Evolutionary conservation across 2,329 filamentous ascomycete genomes (phyloP).

Genomic region (Sporothrix schenckii): DNA sequence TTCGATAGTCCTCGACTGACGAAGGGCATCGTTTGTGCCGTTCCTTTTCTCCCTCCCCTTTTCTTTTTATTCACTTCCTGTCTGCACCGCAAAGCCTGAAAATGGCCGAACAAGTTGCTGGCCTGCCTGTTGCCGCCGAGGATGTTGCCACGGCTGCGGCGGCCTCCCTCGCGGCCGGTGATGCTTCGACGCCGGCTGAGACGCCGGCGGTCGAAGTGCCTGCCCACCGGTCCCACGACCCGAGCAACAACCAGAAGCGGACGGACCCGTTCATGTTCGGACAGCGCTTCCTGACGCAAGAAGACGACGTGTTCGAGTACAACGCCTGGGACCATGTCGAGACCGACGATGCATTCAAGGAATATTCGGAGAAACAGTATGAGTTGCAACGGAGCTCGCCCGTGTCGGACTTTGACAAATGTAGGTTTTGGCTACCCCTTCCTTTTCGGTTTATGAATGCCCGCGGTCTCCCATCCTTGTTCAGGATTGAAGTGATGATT

Average conservation of each 20-base stretch:
- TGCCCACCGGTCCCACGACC: conserved; percentile 70
- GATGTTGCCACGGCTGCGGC: conserved; percentile 30
- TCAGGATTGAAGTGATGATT: conserved; percentile 44
- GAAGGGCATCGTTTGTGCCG: background rate
- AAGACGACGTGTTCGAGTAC: conserved; percentile 92
- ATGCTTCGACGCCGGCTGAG: conserved; percentile 1
- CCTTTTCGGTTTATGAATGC: conserved; percentile 18
- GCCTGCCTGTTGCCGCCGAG: conserved; percentile 26
- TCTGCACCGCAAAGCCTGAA: conserved; percentile 2
- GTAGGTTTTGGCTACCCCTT: conserved; percentile 47
- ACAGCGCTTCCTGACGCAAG: conserved; percentile 78
- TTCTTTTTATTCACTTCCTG: conserved; percentile 14
- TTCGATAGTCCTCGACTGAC: conserved; percentile 30
- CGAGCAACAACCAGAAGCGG: conserved; percentile 76
- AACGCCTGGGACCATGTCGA: conserved; percentile 99
- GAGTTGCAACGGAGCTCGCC: conserved; percentile 81
- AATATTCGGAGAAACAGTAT: conserved; percentile 83
- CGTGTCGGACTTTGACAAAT: conserved; percentile 90
- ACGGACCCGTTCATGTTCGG: conserved; percentile 95
- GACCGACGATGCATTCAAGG: conserved; percentile 83
- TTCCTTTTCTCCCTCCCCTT: background rate
- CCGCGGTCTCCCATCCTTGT: conserved; percentile 37
- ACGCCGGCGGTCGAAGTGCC: conserved; percentile 44
- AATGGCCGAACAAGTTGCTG: conserved; percentile 30
- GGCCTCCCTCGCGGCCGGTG: conserved; percentile 32